Evolutionary conservation across 83 land plant genomes (phyloP), one percentile per base, ranked within the genome.

Genomic region (Larix sibirica): DNA sequence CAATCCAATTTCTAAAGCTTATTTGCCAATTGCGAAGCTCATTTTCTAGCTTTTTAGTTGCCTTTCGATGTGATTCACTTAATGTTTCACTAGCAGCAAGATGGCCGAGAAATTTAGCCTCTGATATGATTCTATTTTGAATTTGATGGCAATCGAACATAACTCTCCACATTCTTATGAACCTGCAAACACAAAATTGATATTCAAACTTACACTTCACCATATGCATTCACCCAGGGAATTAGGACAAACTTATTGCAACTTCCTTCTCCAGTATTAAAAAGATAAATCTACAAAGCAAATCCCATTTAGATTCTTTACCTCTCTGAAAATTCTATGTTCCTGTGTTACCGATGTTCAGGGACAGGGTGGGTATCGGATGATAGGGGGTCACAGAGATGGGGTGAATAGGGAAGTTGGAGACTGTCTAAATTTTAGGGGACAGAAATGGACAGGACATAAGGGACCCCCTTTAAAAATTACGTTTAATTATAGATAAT

Each of bases 61-160:
- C 92, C 47, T 79, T 81, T 54, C 87, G 62, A 82, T 90, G 90
- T 18, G 79, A 20, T 65, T 87, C 91, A 83, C 83, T 76, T 13
- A 68, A 73, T 59, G 65, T 83, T 62, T 74, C 90, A 36, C 68
- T 64, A 8, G 86, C 80, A 64, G 86, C 84, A 67, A 87, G 83
- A 38, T 77, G 83, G 75, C 88, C 90, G 67, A 89, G 61, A 76
- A 56, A 81, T 82, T 80, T 87, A 21, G 93, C 91, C 69, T 83
- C 88, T 58, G 79, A 80, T 59, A 92, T 78, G 14, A 86, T 85
- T 81, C 80, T 85, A 50, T 65, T 78, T 69, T 92, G 95, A 79
- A 7, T 82, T 16, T 61, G 89, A 83, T 92, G 95, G 81, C 95
- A 88, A 38, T 92, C 92, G 61, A 90, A 83, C 92, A 90, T 92